Evolutionary conservation across 2,329 filamentous ascomycete genomes (phyloP).

Genomic region (Curvularia lunata): DNA sequence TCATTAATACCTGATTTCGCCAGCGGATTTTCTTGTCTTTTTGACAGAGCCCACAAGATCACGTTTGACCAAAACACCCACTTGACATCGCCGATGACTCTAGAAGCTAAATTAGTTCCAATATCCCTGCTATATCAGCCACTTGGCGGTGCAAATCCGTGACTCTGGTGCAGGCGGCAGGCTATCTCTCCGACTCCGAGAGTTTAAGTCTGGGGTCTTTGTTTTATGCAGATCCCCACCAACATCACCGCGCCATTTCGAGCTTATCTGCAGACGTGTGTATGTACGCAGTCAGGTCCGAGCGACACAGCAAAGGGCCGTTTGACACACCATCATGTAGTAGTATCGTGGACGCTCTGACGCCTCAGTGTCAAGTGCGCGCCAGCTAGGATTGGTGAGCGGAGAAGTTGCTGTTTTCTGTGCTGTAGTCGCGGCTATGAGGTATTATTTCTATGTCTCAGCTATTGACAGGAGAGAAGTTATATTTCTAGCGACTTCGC

Average conservation of each 20-base stretch:
- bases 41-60: not conserved
- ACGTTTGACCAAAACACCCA: not conserved
- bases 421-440: not conserved
- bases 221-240: not conserved
- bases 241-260: not conserved
- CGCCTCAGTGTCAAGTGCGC: not conserved
- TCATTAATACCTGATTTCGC: not conserved
- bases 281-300: not conserved
- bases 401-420: not conserved
- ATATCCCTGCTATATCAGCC: not conserved
- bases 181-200: not conserved
- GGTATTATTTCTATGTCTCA: not conserved
- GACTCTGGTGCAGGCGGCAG: not conserved
- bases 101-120: not conserved
- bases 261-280: not conserved
- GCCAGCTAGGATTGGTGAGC: not conserved
- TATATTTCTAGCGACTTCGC: not conserved
- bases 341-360: not conserved
- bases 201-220: not conserved
- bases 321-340: not conserved
- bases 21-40: not conserved
- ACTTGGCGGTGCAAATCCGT: not conserved
- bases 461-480: not conserved
- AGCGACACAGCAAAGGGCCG: not conserved
- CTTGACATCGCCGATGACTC: not conserved